phyloP scores from a whole-genome alignment of 805 yeast genomes.

The Cyberlindnera euphorbiae region DNA sequence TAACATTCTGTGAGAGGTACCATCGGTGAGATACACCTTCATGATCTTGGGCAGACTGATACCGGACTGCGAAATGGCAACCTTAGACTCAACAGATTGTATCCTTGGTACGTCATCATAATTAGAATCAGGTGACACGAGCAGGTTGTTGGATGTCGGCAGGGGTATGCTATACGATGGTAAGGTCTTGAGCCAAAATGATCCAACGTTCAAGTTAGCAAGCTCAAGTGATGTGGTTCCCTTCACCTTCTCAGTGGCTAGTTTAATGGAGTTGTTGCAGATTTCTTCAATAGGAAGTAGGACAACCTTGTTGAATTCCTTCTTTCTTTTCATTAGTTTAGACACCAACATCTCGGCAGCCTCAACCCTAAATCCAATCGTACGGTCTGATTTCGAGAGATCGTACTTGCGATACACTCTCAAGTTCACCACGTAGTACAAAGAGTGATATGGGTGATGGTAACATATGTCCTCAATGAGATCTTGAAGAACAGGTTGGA shows the following conservation, averaged over 20 bases:
- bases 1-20: constrained; percentile 52
- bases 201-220: constrained; percentile 35
- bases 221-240: constrained; percentile 21
- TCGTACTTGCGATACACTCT: constrained; percentile 38
- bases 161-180: constrained; percentile 51
- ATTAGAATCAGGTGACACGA: constrained; percentile 35
- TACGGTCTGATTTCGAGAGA: constrained; percentile 30
- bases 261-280: constrained; percentile 43
- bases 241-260: constrained; percentile 45
- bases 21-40: constrained; percentile 50
- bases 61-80: constrained; percentile 75
- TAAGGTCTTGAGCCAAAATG: constrained; percentile 54
- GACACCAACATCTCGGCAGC: constrained; percentile 50
- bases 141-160: constrained; percentile 54
- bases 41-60: constrained; percentile 83
- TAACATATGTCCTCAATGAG: constrained; percentile 43
- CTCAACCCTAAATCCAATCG: constrained; percentile 40
- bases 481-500: constrained; percentile 49
- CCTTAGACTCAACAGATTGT: constrained; percentile 35
- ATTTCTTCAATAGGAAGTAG: constrained; percentile 45
- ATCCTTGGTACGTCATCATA: constrained; percentile 49
- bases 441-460: constrained; percentile 68
- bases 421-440: constrained; percentile 59
- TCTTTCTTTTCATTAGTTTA: constrained; percentile 28
- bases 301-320: constrained; percentile 25